Evolutionary conservation across 2,329 filamentous ascomycete genomes (phyloP), one percentile per base, ranked within the genome.

Genomic region (Botrytis sinoallii): DNA sequence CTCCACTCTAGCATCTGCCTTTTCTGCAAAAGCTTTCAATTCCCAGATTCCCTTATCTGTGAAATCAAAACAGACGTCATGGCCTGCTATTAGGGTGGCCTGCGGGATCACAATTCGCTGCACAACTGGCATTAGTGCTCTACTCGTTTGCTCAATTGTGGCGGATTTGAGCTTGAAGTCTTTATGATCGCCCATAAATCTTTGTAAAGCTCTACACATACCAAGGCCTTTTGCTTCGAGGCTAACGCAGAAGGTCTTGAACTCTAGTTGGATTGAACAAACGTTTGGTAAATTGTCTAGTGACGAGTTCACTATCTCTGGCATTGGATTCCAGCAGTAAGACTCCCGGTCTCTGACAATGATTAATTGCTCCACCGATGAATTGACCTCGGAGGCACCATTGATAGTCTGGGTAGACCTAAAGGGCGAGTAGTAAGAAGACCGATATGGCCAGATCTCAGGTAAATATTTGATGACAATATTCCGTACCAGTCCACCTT

Each of bases 71-170:
- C 38, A 22, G 20, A 68, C 52, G 9, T 60, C 20, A 25, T n/a
- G n/a, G 20, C 52, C 67, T 29, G 9, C 48, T 7, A 60, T 60
- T 40, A 2, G n/a, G 7, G 52, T 42, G 20, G 60, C 9, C 14
- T 60, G n/a, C 40, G 52, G n/a, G 3, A 60, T 70, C n/a, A 22
- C 22, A 29, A 60, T 35, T 29, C 38, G 52, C 48, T 12, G 14
- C 18, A 35, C 25, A 6, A 20, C 1, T 4, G 4, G 0, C 8
- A 9, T 1, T 18, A 1, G 18, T 8, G 2, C 25, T 38, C 3
- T 25, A 22, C 22, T 7, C 22, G 6, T 3, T 35, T 10, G 8
- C 32, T 67, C 65, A 60, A 70, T 44, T 20, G 3, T 35, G 38
- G 22, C 22, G 12, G 20, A n/a, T 44, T n/a, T 25, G 4, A 70